These are phyloP conservation scores for Turritis glabra DNA, from an alignment of 345 rosid species.

Conservation along the genomic window DNA sequence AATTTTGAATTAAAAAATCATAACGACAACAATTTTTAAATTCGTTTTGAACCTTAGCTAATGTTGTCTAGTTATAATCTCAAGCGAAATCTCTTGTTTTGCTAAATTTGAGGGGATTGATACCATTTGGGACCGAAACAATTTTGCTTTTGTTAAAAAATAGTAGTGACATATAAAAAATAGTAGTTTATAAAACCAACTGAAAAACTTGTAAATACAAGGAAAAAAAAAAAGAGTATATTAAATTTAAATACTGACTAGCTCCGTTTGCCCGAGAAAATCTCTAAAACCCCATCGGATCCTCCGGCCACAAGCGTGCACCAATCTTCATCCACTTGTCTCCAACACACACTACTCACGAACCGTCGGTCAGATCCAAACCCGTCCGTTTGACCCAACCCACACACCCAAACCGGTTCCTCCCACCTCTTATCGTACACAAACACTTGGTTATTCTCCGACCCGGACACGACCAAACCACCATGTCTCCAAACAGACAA, in stretches of 20 bases:
- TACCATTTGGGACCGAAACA: too few relatives aligned
- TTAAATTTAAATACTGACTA: background rate
- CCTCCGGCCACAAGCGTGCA: conserved; percentile 81
- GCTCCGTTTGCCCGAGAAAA: conserved; percentile 53
- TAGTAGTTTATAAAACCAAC: conserved; percentile 8
- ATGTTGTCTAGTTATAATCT: too few relatives aligned
- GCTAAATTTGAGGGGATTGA: too few relatives aligned
- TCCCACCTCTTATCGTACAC: conserved; percentile 84
- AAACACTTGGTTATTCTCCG: conserved; percentile 70
- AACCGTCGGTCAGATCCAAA: conserved; percentile 41
- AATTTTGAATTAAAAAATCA: too few relatives aligned
- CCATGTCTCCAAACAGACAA: conserved; percentile 75
- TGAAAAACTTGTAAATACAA: too few relatives aligned
- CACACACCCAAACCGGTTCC: conserved; percentile 71
- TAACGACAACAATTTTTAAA: too few relatives aligned
- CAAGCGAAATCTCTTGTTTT: too few relatives aligned
- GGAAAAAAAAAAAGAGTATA: too few relatives aligned
- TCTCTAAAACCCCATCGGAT: conserved; percentile 69
- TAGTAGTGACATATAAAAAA: too few relatives aligned
- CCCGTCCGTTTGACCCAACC: conserved; percentile 32
- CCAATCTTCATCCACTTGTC: conserved; percentile 60
- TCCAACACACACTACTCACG: conserved; percentile 85
- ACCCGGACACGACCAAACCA: conserved; percentile 78
- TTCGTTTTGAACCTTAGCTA: too few relatives aligned
- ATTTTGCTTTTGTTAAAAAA: too few relatives aligned